Conservation (phyloP, 1,284 basidiomycete species). For the Lentinus polychrous region DNA sequence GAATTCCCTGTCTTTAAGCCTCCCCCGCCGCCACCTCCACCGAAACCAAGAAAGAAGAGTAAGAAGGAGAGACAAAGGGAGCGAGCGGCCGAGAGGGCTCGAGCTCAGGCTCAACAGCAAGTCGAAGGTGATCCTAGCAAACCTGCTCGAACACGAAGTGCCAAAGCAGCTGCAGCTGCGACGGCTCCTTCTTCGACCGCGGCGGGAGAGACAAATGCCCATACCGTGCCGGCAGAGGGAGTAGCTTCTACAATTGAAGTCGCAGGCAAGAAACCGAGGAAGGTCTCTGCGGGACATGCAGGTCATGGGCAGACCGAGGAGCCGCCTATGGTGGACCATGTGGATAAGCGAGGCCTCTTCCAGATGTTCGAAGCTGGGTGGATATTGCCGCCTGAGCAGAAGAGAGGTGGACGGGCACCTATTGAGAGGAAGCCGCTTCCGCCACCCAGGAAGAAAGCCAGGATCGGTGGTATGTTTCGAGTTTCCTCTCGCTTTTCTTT, state of each 20-base stretch:
- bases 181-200: conserved; percentile 5
- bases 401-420: conserved; percentile 45
- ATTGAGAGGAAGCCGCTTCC: conserved; percentile 36
- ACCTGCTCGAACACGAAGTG: no score
- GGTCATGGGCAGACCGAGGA: conserved; percentile 29
- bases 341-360: conserved; percentile 74
- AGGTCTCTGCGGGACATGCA: conserved; percentile 14
- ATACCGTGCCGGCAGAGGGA: neutral
- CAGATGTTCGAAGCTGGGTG: conserved; percentile 82
- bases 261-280: conserved; percentile 9
- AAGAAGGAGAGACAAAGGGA: neutral
- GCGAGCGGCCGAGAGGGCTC: no score
- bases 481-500: neutral
- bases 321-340: conserved; percentile 54
- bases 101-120: no score
- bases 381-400: conserved; percentile 76
- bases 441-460: conserved; percentile 42
- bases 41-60: conserved; percentile 12
- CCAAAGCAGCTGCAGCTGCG: conserved; percentile 10
- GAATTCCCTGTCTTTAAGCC: conserved; percentile 60
- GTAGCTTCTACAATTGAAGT: neutral
- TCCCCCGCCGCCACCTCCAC: conserved; percentile 24
- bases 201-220: conserved; percentile 1
- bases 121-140: no score
- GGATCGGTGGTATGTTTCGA: conserved; percentile 36